These are phyloP conservation scores for Diaporthe citriasiana DNA, from an alignment of 2,329 filamentous ascomycete genomes.

Conservation along the genomic window DNA sequence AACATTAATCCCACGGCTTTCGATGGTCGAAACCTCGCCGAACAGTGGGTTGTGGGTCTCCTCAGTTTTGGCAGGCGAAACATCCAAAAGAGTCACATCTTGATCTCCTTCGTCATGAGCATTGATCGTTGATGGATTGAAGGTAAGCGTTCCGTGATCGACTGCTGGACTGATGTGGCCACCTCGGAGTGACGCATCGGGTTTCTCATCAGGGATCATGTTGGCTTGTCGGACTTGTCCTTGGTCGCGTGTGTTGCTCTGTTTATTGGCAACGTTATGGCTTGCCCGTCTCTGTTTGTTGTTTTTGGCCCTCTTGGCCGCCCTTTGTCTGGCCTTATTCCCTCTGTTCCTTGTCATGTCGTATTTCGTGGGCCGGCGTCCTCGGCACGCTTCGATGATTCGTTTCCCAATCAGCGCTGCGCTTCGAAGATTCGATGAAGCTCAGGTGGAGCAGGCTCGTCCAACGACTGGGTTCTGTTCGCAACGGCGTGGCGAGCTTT, in stretches of 20 bases:
- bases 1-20: conserved; percentile 20
- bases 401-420: not conserved
- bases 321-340: conserved; percentile 2
- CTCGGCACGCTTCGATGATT: not conserved
- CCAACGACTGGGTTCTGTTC: not conserved
- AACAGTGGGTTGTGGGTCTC: not conserved
- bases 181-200: conserved; percentile 3
- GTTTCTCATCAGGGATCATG: not conserved
- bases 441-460: not conserved
- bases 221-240: not conserved
- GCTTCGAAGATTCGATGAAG: not conserved
- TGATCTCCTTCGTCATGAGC: conserved; percentile 28
- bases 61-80: not conserved
- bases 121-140: conserved; percentile 35
- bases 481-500: not conserved
- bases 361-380: not conserved
- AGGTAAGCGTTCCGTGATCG: not conserved
- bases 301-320: not conserved
- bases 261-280: not conserved
- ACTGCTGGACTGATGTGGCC: not conserved
- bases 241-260: not conserved
- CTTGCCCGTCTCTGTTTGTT: not conserved
- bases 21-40: not conserved
- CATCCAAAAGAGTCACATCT: conserved; percentile 29
- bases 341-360: conserved; percentile 26